phyloP scores from a whole-genome alignment of 192 early-diverging fungal species.

The Entomortierella beljakovae region DNA sequence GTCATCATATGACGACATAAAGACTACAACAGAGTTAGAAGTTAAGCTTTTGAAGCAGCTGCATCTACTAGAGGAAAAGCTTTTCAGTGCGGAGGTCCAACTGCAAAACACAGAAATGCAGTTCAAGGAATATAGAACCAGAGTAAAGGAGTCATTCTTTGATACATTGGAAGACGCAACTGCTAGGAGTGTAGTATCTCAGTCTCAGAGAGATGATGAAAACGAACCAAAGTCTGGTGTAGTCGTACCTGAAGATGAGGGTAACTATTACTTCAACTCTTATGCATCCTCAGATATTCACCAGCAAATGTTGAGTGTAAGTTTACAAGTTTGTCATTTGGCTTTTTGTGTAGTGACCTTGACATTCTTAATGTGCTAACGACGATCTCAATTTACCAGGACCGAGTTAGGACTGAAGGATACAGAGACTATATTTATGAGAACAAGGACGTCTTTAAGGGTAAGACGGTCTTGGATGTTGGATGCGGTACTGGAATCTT shows the following conservation, averaged over 20 bases:
- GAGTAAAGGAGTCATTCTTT: conserved; percentile 79
- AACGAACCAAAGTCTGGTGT: conserved; percentile 7
- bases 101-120: conserved; percentile 63
- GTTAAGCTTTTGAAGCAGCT: conserved; percentile 66
- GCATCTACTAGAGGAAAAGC: conserved; percentile 63
- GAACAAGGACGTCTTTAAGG: conserved; percentile 96
- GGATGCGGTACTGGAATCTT: conserved; percentile 99
- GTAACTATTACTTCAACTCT: conserved; percentile 98
- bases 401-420: conserved; percentile 92
- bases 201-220: neutral
- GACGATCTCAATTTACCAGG: conserved; percentile 95
- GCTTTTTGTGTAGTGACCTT: neutral
- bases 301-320: conserved; percentile 49
- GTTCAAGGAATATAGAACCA: conserved; percentile 75
- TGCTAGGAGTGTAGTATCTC: conserved; percentile 22
- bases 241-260: conserved; percentile 42
- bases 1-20: conserved; percentile 23
- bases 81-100: conserved; percentile 64
- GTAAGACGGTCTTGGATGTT: conserved; percentile 98
- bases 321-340: neutral
- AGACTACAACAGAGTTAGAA: conserved; percentile 64
- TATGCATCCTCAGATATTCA: conserved; percentile 92
- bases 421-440: conserved; percentile 96
- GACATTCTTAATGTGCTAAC: conserved; percentile 22
- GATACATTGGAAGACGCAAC: conserved; percentile 55